Evolutionary conservation across 257 asterid species (phyloP).

Genomic region (Leonotis leonurus): DNA sequence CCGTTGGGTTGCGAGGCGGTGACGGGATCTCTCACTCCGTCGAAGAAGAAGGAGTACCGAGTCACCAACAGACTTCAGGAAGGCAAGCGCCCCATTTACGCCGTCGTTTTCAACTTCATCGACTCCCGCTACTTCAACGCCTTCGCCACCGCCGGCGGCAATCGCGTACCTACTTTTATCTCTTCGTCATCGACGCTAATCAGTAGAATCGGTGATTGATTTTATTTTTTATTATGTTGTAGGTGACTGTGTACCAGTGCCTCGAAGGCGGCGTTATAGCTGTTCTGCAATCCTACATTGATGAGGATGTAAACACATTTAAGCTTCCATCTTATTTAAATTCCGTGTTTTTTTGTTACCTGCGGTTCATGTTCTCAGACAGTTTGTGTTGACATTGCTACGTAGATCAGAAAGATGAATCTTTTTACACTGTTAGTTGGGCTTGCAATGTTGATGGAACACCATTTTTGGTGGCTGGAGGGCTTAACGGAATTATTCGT

Average conservation of each 20-base stretch:
- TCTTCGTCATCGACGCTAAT: background rate
- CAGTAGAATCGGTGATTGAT: background rate
- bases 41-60: conserved; percentile 74
- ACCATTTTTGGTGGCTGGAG: conserved; percentile 88
- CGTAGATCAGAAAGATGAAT: conserved; percentile 89
- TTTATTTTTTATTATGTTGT: conserved; percentile 5
- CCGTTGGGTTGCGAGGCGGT: conserved; percentile 78
- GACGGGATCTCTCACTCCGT: conserved; percentile 66
- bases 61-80: conserved; percentile 88
- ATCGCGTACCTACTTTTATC: conserved; percentile 42
- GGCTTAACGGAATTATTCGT: conserved; percentile 78
- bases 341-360: background rate
- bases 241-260: conserved; percentile 96
- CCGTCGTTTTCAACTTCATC: conserved; percentile 87
- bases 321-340: background rate
- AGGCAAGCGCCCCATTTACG: conserved; percentile 92
- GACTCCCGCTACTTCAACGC: conserved; percentile 79
- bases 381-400: conserved; percentile 28
- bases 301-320: conserved; percentile 69
- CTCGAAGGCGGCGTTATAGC: conserved; percentile 89
- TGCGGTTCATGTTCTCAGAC: conserved; percentile 24
- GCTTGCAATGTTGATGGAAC: conserved; percentile 82
- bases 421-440: conserved; percentile 96
- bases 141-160: conserved; percentile 95
- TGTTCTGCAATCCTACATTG: conserved; percentile 92